Conservation (phyloP, 2,329 filamentous ascomycete genomes). For the Fusarium ambrosium region DNA sequence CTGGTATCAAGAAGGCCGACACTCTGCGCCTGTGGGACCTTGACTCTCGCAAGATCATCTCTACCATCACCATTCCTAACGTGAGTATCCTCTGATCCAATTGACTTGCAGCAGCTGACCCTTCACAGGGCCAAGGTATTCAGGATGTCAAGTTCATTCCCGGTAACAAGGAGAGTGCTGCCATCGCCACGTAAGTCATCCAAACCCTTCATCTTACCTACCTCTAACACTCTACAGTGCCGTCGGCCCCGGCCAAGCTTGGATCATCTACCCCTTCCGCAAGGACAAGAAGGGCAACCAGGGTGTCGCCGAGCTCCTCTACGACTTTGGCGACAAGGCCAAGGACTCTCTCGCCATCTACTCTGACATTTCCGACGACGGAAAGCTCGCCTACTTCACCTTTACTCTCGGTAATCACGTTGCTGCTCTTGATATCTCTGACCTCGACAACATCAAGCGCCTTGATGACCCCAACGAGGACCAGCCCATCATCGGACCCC, state of each 20-base stretch:
- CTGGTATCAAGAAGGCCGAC: conserved; percentile 66
- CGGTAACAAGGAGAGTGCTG: conserved; percentile 68
- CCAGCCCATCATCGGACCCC: conserved; percentile 72
- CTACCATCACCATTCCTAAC: conserved; percentile 71
- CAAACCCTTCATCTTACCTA: rapidly evolving
- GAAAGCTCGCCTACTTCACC: conserved; percentile 70
- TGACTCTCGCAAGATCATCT: conserved; percentile 65
- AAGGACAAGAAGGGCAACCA: conserved; percentile 67
- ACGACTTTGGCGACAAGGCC: conserved; percentile 68
- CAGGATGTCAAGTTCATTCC: conserved; percentile 77
- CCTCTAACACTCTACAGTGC: conserved; percentile 51
- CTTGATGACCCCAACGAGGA: conserved; percentile 71
- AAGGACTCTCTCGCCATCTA: conserved; percentile 71
- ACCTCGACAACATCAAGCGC: conserved; percentile 70
- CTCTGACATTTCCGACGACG: conserved; percentile 70
- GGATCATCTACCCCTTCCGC: conserved; percentile 75
- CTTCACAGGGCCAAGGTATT: conserved; percentile 65
- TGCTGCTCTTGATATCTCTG: conserved; percentile 69
- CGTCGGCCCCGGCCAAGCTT: conserved; percentile 71
- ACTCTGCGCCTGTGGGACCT: conserved; percentile 73
- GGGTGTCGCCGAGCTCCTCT: conserved; percentile 70
- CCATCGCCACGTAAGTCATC: conserved; percentile 63
- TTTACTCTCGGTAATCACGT: conserved; percentile 73
- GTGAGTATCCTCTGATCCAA: conserved; percentile 48
- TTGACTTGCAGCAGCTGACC: neutral